Percentiles rank a stretch among this genome's conserved stretches.
These are phyloP conservation scores for Meyerozyma elateridarum DNA, from an alignment of 1,139 yeast genomes.

Conservation along the genomic window DNA sequence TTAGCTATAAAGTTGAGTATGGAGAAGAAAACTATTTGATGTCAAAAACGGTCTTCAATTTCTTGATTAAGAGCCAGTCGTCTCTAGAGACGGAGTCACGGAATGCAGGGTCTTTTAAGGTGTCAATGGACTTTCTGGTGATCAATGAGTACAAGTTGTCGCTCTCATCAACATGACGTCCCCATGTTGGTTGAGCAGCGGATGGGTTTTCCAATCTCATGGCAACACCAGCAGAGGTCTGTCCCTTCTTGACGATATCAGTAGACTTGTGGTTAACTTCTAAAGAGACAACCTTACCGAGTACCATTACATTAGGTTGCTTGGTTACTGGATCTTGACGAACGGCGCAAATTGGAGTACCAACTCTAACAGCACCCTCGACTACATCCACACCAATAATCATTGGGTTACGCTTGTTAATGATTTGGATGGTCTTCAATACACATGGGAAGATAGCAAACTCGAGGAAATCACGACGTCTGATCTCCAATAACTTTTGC, in stretches of 20 bases:
- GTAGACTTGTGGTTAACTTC: constrained; percentile 91
- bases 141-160: constrained; percentile 86
- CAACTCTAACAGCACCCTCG: constrained; percentile 85
- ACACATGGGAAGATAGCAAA: constrained; percentile 95
- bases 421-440: constrained; percentile 87
- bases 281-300: constrained; percentile 83
- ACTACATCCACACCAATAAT: constrained; percentile 96
- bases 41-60: constrained; percentile 82
- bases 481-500: constrained; percentile 76
- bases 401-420: constrained; percentile 98
- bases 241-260: constrained; percentile 84
- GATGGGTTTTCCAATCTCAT: constrained; percentile 94
- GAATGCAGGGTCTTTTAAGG: constrained; percentile 97
- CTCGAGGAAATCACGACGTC: constrained; percentile 84
- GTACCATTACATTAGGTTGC: constrained; percentile 62
- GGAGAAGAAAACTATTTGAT: constrained; percentile 47
- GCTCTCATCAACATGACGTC: constrained; percentile 94
- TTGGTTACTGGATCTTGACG: constrained; percentile 83
- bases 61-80: constrained; percentile 89
- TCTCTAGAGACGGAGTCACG: constrained; percentile 90
- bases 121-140: constrained; percentile 85
- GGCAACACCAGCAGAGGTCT: constrained; percentile 96
- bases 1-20: too few species aligned
- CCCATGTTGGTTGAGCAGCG: constrained; percentile 95
- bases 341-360: constrained; percentile 95